Evolutionary conservation across 2,329 filamentous ascomycete species (phyloP), one percentile per base, ranked within the genome.

Genomic region (Penicillium expansum): DNA sequence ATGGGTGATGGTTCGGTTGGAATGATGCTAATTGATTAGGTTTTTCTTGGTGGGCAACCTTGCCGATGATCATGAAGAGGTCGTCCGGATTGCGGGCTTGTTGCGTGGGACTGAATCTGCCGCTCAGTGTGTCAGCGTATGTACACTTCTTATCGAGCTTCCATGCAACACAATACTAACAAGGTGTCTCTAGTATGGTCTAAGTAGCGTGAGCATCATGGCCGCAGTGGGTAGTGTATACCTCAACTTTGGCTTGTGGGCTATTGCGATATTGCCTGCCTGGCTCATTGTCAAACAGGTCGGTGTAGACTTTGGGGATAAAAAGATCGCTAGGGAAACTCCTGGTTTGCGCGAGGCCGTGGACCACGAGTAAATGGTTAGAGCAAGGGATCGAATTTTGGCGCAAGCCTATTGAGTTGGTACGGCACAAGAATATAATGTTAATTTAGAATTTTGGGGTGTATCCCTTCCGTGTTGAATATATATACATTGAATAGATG

Each of bases 41-140:
- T 90, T 90, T 74, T 91, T 91, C 65, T 77, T 91, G 57, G 82
- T 91, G 10, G 81, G 84, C 4, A 86, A 89, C 62, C 69, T 91
- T 3, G 86, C 88, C 1, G 71, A 77, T 5, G 77, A 80, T 6
- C 80, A 89, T 49, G 79, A 81, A 24, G 84, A 91, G 62, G 81
- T 90, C 1, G 82, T 91, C 42, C 82, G 88, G 0, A 86, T 87
- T 65, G 83, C 88, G 0, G 87, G 86, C 0, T 72, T 91, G 13
- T 76, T 91, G 3, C 80, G 88, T 54, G 88, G 86, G 1, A 88
- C 86, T 0, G 88, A 91, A 71, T 89, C 86, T 1, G 88, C 86
- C 0, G 87, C 86, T 75, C 88, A 91, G 68, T 88, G 87, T 7
- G 74, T 91, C 16, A 88, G 86, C 65, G 77, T 80, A 66, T 64